Evolutionary conservation across 257 asterid genomes (phyloP), one percentile per base, ranked within the genome.

Genomic region (Solanum phureja): DNA sequence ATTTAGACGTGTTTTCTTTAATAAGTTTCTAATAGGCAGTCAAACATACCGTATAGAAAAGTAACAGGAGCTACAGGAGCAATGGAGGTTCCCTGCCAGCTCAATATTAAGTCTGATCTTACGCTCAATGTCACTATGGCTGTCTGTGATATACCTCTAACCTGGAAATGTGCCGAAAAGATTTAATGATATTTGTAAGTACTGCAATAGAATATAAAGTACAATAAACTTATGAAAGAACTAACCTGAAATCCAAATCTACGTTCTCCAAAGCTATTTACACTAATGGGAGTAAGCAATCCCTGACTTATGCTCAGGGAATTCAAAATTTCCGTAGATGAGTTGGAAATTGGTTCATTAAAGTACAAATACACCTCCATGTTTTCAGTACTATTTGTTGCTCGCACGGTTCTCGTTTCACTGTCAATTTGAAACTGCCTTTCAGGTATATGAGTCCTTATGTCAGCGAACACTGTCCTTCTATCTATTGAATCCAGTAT

Each of bases 171-270:
- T 8, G 66, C 75, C 64, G 7, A 88, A 72, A 71, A 7, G 18
- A 33, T 37, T 35, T 35, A 16, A 4, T 82, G 37, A 38, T 79
- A 13, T 68, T 24, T 42, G 8, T 11, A 40, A 89, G 85, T 19
- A 68, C 60, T 19, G 42, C 58, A 77, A 18, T 46, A 37, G 4
- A 64, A 52, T 56, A 69, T 82, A 49, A 38, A 31, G 76, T 52
- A 37, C 18, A 38, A 83, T 44, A 83, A 52, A 84, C 37, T 13
- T 60, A 23, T 7, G 68, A 44, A 87, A 85, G 88, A 85, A 87
- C 83, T 35, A 27, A 95, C 99, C 98, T 95, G 96, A 90, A 93
- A 97, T 60, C 98, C 98, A 52, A 97, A 97, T 93, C 99, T 94
- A 5, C 98, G 98, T 40, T 91, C 92, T 71, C 98, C 98, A 14